A percentile compares a stretch with the other conserved stretches of the same genome.
These are phyloP conservation scores for Malassezia caprae DNA, from an alignment of 1,284 basidiomycete species.

Conservation along the genomic window DNA sequence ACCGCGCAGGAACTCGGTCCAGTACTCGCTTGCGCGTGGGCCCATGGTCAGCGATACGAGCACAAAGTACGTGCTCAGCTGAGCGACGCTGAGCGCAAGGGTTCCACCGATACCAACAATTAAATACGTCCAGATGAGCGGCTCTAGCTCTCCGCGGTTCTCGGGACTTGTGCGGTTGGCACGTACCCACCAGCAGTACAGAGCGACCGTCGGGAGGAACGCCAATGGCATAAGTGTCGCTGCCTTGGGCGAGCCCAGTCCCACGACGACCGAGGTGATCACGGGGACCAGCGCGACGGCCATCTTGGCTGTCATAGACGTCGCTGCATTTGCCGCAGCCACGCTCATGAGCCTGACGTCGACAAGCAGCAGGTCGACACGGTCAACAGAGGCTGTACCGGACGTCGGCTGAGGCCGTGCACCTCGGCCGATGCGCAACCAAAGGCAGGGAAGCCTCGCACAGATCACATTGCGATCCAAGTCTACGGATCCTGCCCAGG, in stretches of 20 bases:
- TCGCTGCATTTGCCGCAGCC: not conserved
- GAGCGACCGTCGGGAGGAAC: not conserved
- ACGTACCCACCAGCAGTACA: not conserved
- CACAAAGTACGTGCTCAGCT: not conserved
- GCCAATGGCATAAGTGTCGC: not conserved
- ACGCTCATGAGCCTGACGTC: not conserved
- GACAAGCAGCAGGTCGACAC: not conserved
- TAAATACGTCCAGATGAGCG: slow-evolving; percentile 1
- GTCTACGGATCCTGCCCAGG: too few relatives aligned
- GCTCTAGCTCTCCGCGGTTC: not conserved
- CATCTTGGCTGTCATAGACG: not conserved
- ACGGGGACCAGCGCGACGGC: not conserved
- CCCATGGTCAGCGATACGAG: slow-evolving; percentile 1
- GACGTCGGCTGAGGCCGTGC: too few relatives aligned
- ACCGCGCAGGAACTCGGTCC: slow-evolving; percentile 4
- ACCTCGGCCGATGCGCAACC: not conserved
- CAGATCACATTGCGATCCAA: not conserved
- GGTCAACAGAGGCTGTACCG: too few relatives aligned
- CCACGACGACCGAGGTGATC: not conserved
- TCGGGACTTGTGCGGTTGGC: not conserved
- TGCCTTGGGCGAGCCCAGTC: not conserved
- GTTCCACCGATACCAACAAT: not conserved
- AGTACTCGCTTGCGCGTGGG: not conserved
- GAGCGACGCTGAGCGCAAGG: not conserved
- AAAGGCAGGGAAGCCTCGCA: not conserved